Percentiles rank a stretch among this genome's conserved stretches.
These are phyloP conservation scores for Ilyonectria mors-panacis DNA, from an alignment of 2,329 filamentous ascomycete species.

Conservation along the genomic window DNA sequence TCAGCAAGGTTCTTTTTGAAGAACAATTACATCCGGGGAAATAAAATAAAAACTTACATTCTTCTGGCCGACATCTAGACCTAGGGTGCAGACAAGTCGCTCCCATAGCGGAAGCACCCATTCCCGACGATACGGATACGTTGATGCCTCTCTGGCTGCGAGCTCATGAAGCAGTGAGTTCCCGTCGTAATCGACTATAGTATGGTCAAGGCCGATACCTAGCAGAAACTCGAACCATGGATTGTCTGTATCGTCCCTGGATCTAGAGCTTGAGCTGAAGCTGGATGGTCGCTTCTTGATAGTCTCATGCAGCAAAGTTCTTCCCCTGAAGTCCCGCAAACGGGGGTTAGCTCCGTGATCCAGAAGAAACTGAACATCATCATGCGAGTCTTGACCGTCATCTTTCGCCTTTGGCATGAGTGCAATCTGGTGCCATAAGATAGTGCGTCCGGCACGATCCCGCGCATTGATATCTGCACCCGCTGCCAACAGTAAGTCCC, in stretches of 20 bases:
- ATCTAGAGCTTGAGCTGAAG: background rate
- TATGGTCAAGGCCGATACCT: slow-evolving; percentile 8
- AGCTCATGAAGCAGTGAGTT: slow-evolving; percentile 5
- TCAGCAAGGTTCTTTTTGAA: background rate
- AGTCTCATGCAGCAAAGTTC: slow-evolving; percentile 13
- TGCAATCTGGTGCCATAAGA: background rate
- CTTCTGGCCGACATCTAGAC: slow-evolving; percentile 5
- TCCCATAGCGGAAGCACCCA: slow-evolving; percentile 7
- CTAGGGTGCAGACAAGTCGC: slow-evolving; percentile 1
- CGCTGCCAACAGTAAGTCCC: background rate
- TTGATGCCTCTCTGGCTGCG: slow-evolving; percentile 3
- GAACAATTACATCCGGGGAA: background rate
- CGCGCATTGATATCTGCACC: background rate
- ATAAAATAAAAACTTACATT: background rate
- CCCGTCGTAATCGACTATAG: background rate
- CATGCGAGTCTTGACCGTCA: background rate
- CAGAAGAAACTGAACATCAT: background rate
- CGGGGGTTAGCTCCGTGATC: background rate
- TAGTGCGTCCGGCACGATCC: background rate
- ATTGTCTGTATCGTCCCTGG: background rate
- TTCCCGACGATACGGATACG: background rate
- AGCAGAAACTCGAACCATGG: background rate
- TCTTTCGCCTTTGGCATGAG: background rate
- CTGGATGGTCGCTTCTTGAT: background rate
- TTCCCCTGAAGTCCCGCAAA: background rate